These are phyloP conservation scores for Crithidia mellificae DNA, from an alignment of 208 protist genomes.

Conservation along the genomic window DNA sequence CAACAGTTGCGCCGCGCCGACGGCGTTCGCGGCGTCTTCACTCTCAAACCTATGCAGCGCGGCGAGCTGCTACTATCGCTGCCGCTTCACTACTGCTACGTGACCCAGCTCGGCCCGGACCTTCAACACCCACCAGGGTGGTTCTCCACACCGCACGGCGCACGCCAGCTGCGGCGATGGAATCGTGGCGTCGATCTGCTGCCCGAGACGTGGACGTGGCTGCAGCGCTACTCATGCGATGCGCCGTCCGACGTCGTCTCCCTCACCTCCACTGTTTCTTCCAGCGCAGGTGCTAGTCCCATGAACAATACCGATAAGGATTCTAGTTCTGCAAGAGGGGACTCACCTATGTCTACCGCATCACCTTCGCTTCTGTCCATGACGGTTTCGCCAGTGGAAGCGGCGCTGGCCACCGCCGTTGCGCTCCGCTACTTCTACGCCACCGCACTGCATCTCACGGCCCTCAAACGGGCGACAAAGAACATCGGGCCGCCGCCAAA, in stretches of 20 bases:
- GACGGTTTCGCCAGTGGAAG: constrained; percentile 73
- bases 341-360: no score
- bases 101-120: constrained; percentile 25
- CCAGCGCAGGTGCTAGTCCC: constrained; percentile 3
- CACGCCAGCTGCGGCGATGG: constrained; percentile 47
- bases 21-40: constrained; percentile 68
- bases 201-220: constrained; percentile 64
- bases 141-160: neutral
- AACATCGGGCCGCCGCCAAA: constrained; percentile 25
- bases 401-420: constrained; percentile 50
- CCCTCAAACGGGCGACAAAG: constrained; percentile 11
- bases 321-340: no score
- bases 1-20: constrained; percentile 39
- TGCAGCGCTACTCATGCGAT: constrained; percentile 55
- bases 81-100: constrained; percentile 61
- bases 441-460: constrained; percentile 21
- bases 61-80: constrained; percentile 60
- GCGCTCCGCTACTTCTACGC: constrained; percentile 79
- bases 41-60: constrained; percentile 25
- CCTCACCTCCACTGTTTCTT: constrained; percentile 43
- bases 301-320: no score
- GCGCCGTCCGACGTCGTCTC: constrained; percentile 32
- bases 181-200: constrained; percentile 60
- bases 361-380: constrained; percentile 42
- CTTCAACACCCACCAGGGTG: neutral